These are phyloP conservation scores for Gloeostereum incarnatum DNA, from an alignment of 768 basidiomycete genomes.

Conservation along the genomic window DNA sequence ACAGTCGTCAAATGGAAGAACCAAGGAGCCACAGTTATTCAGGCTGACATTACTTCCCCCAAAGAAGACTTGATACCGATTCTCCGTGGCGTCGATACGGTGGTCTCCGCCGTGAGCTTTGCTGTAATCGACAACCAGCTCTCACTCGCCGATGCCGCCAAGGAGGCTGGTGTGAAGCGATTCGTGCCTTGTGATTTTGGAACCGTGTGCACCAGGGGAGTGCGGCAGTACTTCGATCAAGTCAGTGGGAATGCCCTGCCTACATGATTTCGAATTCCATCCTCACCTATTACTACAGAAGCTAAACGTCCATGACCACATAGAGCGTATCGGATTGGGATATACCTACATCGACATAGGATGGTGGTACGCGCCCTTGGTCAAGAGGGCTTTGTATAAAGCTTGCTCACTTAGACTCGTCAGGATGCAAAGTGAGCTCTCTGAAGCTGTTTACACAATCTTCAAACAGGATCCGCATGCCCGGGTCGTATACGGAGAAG, in stretches of 20 bases:
- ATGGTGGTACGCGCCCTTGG: background rate
- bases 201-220: background rate
- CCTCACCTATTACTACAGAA: background rate
- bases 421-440: background rate
- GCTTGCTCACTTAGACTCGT: background rate
- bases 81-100: background rate
- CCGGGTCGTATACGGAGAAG: constrained; percentile 4
- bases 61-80: background rate
- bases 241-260: background rate
- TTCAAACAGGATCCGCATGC: background rate
- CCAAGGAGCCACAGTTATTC: background rate
- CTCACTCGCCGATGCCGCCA: constrained; percentile 17
- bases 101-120: background rate
- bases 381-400: background rate
- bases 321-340: background rate
- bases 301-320: background rate
- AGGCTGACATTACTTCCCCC: background rate
- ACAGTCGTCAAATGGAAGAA: background rate
- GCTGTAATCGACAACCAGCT: constrained; percentile 7
- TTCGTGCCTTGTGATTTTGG: constrained; percentile 3
- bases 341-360: constrained; percentile 2
- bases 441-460: background rate
- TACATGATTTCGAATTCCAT: background rate
- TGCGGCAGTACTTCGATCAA: background rate
- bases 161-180: constrained; percentile 10